Conservation (phyloP, 257 asterid genomes). For the Craterostigma plantagineum region DNA sequence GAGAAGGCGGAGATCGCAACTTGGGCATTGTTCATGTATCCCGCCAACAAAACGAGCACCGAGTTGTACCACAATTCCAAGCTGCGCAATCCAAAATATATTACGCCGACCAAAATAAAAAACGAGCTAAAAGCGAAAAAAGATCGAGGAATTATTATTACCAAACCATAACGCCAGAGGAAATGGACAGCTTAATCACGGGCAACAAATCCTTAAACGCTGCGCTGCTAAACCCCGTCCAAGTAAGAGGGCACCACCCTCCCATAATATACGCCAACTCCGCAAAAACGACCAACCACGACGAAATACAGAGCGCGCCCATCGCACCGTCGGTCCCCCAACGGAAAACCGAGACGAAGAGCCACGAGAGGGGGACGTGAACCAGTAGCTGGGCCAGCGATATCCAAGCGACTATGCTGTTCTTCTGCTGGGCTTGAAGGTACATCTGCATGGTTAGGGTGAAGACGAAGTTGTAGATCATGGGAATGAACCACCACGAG, state of each 20-base stretch:
- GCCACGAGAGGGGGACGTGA: constrained; percentile 40
- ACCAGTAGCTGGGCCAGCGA: constrained; percentile 20
- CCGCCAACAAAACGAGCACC: constrained; percentile 33
- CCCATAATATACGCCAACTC: constrained; percentile 32
- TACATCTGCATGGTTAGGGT: constrained; percentile 45
- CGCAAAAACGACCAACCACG: constrained; percentile 34
- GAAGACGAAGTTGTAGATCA: constrained; percentile 30
- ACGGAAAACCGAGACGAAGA: constrained; percentile 17
- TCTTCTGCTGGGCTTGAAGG: constrained; percentile 61
- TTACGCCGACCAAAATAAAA: no score
- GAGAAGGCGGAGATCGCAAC: constrained; percentile 43
- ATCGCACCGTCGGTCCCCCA: constrained; percentile 47
- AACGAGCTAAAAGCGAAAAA: no score
- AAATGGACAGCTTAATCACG: constrained; percentile 40
- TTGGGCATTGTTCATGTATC: constrained; percentile 35
- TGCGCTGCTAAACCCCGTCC: constrained; percentile 34
- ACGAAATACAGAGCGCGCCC: constrained; percentile 31
- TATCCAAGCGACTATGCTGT: constrained; percentile 32
- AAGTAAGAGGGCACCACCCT: constrained; percentile 53
- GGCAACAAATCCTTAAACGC: constrained; percentile 40
- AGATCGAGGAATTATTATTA: no score
- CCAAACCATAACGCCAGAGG: constrained; percentile 56
- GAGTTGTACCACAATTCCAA: constrained; percentile 41
- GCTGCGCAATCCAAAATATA: no score
- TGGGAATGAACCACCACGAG: constrained; percentile 43